A percentile compares a stretch with the other conserved stretches of the same genome.
These are phyloP conservation scores for Fraxinus ornus DNA, from an alignment of 305 asterid genomes.

Conservation along the genomic window DNA sequence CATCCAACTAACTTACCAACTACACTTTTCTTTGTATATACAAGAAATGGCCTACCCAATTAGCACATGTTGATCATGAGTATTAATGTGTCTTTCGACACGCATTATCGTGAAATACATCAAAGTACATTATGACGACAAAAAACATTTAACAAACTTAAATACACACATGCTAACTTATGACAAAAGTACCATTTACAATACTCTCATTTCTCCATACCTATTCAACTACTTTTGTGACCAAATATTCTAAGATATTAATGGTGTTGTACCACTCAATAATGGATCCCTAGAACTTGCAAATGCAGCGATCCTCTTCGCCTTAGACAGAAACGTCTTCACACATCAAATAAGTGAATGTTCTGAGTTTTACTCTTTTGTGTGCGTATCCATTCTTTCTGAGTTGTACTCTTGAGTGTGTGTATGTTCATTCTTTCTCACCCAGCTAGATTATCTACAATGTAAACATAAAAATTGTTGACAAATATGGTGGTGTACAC, in stretches of 20 bases:
- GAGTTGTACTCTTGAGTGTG: background rate
- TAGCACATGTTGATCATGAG: too few species aligned
- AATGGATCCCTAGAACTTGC: background rate
- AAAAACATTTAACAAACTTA: background rate
- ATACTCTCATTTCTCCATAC: background rate
- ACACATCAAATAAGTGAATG: background rate
- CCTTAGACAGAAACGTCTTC: background rate
- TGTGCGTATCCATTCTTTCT: background rate
- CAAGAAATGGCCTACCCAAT: too few species aligned
- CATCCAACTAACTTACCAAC: background rate
- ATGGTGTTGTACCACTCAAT: background rate
- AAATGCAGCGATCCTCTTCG: background rate
- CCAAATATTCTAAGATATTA: background rate
- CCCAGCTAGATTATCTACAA: background rate
- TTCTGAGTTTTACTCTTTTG: background rate
- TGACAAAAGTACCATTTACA: background rate
- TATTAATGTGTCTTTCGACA: background rate
- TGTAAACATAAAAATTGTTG: background rate
- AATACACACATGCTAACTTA: too few species aligned
- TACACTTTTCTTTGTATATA: too few species aligned
- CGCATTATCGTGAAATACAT: too few species aligned
- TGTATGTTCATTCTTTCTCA: background rate
- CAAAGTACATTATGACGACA: too few species aligned
- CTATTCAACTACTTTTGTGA: background rate
- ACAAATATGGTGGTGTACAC: background rate